Conservation (phyloP, 2,329 filamentous ascomycete genomes). For the Stromatinia cepivora region DNA sequence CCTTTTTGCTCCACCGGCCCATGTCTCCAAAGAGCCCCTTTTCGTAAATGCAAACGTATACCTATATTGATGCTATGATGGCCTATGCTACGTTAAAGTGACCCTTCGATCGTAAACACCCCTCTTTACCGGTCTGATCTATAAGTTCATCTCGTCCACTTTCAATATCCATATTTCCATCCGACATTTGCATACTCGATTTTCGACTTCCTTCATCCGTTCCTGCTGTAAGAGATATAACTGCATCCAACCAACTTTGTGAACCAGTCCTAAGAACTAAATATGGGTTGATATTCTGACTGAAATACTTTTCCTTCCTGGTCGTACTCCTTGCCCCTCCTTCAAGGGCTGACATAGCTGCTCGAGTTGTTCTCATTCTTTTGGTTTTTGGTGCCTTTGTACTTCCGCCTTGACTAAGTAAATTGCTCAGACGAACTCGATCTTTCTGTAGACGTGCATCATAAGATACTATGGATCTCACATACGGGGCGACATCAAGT, state of each 20-base stretch:
- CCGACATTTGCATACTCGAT: slow-evolving; percentile 20
- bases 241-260: slow-evolving; percentile 36
- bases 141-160: slow-evolving; percentile 19
- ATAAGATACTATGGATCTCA: slow-evolving; percentile 79
- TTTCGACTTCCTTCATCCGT: slow-evolving; percentile 16
- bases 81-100: not conserved
- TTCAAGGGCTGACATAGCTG: slow-evolving; percentile 74
- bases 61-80: not conserved
- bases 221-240: not conserved
- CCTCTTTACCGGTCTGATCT: not conserved
- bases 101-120: not conserved
- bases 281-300: slow-evolving; percentile 57
- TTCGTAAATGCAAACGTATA: slow-evolving; percentile 2
- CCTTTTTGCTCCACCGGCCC: not conserved
- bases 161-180: not conserved
- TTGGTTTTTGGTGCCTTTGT: slow-evolving; percentile 52
- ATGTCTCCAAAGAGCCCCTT: slow-evolving; percentile 9
- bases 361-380: slow-evolving; percentile 68
- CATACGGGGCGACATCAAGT: slow-evolving; percentile 81
- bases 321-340: slow-evolving; percentile 67
- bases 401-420: slow-evolving; percentile 59
- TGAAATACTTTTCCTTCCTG: slow-evolving; percentile 72
- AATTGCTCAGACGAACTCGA: slow-evolving; percentile 59
- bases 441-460: slow-evolving; percentile 71
- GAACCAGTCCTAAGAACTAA: slow-evolving; percentile 65